Base-by-base conservation (phyloP, 2,329 filamentous ascomycete genomes). In the Dothideomycetidae sp. region DNA sequence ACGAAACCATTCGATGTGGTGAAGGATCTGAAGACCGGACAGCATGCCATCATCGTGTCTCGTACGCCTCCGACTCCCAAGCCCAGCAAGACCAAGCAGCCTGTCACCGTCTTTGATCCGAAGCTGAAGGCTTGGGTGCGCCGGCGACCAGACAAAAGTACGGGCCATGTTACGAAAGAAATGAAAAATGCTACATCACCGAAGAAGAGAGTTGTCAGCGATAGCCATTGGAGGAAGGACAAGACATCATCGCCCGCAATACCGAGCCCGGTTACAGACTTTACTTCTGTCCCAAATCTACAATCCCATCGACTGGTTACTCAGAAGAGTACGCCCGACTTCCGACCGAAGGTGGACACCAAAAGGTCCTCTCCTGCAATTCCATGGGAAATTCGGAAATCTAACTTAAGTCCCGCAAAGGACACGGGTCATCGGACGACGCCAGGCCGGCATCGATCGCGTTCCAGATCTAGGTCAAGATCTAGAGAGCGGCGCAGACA, bases 171-270 rank as follows among this genome's bases (percentile, higher is more conserved):
- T 31, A 56, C 64, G 34, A 54, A 58, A 10, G 64, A 67, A 5
- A 56, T 56, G 42, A 63, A 53, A 53, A 63, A 59, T 48, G 67
- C 59, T 53, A 74, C 66, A 34, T 73, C 82, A 31, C 88, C 88
- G 11, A 85, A 83, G 61, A 94, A 93, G 67, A 75, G 86, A 45
- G 83, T 96, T 37, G 75, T 94, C 43, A 94, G 86, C 55, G 88
- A 96, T 60, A 80, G 81, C 38, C 82, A 93, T 60, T 96, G 88
- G 81, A 48, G 53, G 16, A 51, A 50, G 37, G 54, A 58, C 39
- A 47, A 48, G 11, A 26, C 21, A 26, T 7, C 7, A 7, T 40
- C 39, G 9, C 26, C 45, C 10, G 36, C 44, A 17, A 51, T 48
- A 30, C 45, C 47, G 29, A 46, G 48, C 30, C 28, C 16, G 11